Evolutionary conservation across 2,329 filamentous ascomycete species (phyloP).

Genomic region (Phialophora chinensis): DNA sequence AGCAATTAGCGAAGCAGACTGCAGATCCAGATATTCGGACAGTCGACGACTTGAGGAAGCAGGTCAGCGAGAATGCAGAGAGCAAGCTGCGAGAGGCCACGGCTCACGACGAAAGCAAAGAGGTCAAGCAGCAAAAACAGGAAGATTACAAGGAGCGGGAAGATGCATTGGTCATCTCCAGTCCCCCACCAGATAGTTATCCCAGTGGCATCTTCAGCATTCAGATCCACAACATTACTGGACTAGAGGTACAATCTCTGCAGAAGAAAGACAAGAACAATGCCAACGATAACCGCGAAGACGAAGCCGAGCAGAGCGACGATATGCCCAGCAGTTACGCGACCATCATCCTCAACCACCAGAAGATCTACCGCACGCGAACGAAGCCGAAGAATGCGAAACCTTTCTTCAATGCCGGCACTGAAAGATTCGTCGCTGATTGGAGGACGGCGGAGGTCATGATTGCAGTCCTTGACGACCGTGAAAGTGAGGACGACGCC

Average conservation of each 20-base stretch:
- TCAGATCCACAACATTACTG: constrained; percentile 75
- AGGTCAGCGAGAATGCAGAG: constrained; percentile 61
- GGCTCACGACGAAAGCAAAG: constrained; percentile 62
- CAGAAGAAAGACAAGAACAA: constrained; percentile 61
- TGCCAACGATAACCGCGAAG: constrained; percentile 46
- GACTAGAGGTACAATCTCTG: constrained; percentile 66
- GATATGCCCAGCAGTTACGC: constrained; percentile 74
- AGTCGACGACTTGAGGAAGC: constrained; percentile 64
- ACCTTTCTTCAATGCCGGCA: constrained; percentile 79
- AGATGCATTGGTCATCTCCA: constrained; percentile 70
- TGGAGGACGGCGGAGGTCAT: constrained; percentile 72
- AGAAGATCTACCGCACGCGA: constrained; percentile 70
- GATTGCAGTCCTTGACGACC: constrained; percentile 69
- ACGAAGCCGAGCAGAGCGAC: constrained; percentile 64
- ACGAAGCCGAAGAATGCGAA: constrained; percentile 80
- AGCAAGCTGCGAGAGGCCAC: constrained; percentile 70
- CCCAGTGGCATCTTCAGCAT: constrained; percentile 72
- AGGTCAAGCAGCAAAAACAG: constrained; percentile 70
- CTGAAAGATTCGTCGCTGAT: constrained; percentile 73
- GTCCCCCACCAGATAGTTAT: constrained; percentile 67
- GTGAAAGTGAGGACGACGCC: constrained; percentile 72
- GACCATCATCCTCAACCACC: constrained; percentile 74
- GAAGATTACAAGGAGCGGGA: constrained; percentile 68
- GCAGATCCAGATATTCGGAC: constrained; percentile 63
- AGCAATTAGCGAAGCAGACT: constrained; percentile 67